Percentiles rank a stretch among this genome's conserved stretches.
Evolutionary conservation across 306 rosid genomes (phyloP).

Genomic region (Coriaria nepalensis): DNA sequence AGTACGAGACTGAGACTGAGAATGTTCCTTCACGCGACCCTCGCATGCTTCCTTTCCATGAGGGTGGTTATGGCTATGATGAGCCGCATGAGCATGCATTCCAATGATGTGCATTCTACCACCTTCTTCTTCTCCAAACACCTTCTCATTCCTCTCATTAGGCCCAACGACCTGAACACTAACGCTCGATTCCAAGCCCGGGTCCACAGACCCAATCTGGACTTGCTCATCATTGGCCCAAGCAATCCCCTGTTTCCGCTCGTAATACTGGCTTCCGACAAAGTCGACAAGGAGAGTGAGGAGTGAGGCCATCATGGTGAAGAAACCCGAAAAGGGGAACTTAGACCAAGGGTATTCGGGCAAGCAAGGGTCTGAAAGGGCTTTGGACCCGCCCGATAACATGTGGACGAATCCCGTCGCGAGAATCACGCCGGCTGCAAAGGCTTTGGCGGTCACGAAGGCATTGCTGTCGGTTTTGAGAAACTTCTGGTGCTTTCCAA

Average conservation of each 20-base stretch:
- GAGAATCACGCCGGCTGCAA: constrained; percentile 90
- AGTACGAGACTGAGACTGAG: constrained; percentile 8
- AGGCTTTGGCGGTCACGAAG: constrained; percentile 67
- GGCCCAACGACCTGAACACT: constrained; percentile 13
- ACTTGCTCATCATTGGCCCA: constrained; percentile 20
- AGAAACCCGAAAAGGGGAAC: constrained; percentile 77
- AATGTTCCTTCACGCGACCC: constrained; percentile 18
- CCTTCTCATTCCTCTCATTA: constrained; percentile 25
- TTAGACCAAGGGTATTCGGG: constrained; percentile 69
- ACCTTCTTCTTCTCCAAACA: constrained; percentile 81
- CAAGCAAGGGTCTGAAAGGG: constrained; percentile 46
- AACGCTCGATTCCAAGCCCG: constrained; percentile 22
- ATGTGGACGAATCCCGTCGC: constrained; percentile 96
- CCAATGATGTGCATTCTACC: constrained; percentile 98
- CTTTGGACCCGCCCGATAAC: constrained; percentile 44
- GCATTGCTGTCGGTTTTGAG: constrained; percentile 66
- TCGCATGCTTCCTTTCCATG: constrained; percentile 58
- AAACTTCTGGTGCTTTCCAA: constrained; percentile 41
- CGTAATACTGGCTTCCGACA: constrained; percentile 81
- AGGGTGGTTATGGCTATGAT: constrained; percentile 62
- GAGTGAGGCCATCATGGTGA: constrained; percentile 79
- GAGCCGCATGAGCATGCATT: constrained; percentile 92
- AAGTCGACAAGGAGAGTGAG: constrained; percentile 76
- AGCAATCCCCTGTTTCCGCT: constrained; percentile 47
- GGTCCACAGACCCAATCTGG: constrained; percentile 33